phyloP scores from a whole-genome alignment of 2,329 filamentous ascomycete species.

The Sporothrix protearum region DNA sequence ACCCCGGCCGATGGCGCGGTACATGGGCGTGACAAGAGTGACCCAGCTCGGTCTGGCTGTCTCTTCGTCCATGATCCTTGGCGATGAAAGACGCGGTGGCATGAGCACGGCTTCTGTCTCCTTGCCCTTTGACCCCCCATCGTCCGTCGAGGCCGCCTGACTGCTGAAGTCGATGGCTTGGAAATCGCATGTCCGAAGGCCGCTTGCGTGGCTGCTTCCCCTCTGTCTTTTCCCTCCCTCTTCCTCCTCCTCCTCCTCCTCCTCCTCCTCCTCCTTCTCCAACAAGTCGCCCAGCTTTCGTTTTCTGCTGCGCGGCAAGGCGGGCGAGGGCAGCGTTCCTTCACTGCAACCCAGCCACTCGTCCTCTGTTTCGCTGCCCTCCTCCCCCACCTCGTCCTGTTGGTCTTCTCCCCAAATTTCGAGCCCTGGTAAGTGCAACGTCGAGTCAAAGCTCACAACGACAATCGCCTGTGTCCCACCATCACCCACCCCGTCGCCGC shows the following conservation, averaged over 20 bases:
- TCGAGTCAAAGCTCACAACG: conserved; percentile 44
- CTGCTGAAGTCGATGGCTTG: not conserved
- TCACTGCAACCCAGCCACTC: not conserved
- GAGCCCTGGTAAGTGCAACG: conserved; percentile 18
- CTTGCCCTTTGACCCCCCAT: not conserved
- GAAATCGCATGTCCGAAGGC: not conserved
- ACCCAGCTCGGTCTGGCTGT: not conserved
- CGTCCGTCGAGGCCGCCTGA: not conserved
- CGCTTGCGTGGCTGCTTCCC: not conserved
- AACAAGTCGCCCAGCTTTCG: not conserved
- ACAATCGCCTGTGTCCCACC: conserved; percentile 36
- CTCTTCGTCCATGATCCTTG: not conserved
- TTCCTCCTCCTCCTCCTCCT: not conserved
- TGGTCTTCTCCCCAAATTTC: conserved; percentile 13
- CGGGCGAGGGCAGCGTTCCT: not conserved
- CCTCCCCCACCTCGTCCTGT: not conserved
- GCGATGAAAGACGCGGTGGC: not conserved
- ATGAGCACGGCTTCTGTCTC: not conserved
- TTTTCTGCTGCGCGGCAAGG: not conserved
- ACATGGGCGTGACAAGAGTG: not conserved
- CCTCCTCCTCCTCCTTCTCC: not conserved
- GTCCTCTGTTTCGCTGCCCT: not conserved
- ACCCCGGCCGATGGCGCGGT: not conserved
- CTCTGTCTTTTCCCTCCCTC: not conserved
- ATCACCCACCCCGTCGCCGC: conserved; percentile 25